These are phyloP conservation scores for Annulohypoxylon stygium DNA, from an alignment of 495 filamentous ascomycete genomes.

Conservation along the genomic window DNA sequence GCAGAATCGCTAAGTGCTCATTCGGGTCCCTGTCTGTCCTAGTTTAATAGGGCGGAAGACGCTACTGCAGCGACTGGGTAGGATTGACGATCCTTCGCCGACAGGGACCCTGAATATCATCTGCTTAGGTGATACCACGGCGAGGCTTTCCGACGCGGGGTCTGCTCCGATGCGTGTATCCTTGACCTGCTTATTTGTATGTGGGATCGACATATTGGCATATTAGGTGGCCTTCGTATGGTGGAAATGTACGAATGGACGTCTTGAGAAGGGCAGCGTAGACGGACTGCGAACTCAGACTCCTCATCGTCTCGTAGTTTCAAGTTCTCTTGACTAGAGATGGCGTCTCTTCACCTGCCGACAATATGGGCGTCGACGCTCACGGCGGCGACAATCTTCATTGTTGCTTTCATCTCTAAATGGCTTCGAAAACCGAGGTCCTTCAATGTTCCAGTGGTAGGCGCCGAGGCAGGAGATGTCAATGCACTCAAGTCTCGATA, in stretches of 20 bases:
- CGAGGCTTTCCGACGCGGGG: slow-evolving; percentile 11
- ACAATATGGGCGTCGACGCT: slow-evolving; percentile 34
- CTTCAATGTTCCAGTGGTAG: slow-evolving; percentile 43
- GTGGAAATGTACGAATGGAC: background rate
- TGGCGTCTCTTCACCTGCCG: slow-evolving; percentile 29
- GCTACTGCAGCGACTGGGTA: slow-evolving; percentile 23
- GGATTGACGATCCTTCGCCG: slow-evolving; percentile 16
- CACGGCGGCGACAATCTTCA: slow-evolving; percentile 21
- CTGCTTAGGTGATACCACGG: slow-evolving; percentile 12
- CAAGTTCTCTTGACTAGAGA: background rate
- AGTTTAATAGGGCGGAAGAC: background rate
- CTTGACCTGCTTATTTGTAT: slow-evolving; percentile 1
- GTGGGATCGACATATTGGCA: background rate
- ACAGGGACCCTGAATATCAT: slow-evolving; percentile 10
- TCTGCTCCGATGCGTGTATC: background rate
- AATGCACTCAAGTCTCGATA: slow-evolving; percentile 41
- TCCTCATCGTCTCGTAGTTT: background rate
- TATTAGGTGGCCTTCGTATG: background rate
- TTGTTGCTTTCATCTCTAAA: slow-evolving; percentile 27
- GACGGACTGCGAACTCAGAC: background rate
- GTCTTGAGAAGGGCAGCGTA: background rate
- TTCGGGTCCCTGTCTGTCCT: slow-evolving; percentile 4
- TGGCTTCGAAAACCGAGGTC: slow-evolving; percentile 30
- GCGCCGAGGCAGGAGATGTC: slow-evolving; percentile 31
- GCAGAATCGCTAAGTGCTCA: slow-evolving; percentile 15